Conservation (phyloP, 306 rosid species). For the Begonia fuchsioides region DNA sequence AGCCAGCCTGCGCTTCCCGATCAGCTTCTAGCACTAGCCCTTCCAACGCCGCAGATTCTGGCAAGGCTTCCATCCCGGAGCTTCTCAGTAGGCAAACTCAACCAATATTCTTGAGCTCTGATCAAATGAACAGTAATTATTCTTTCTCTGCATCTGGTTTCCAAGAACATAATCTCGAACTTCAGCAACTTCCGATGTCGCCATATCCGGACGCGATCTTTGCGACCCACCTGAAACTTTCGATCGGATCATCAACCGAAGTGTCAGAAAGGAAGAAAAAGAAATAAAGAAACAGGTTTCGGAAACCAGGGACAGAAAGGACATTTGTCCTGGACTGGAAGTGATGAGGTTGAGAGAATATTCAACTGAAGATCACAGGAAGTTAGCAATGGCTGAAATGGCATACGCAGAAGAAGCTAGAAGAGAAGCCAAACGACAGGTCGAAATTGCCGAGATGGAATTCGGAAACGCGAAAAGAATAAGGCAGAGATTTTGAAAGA, state of each 20-base stretch:
- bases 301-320: too few relatives aligned
- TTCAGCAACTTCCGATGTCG: conserved; percentile 53
- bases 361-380: conserved; percentile 18
- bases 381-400: conserved; percentile 57
- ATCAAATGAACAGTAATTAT: neutral
- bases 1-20: conserved; percentile 45
- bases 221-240: conserved; percentile 56
- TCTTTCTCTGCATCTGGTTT: neutral
- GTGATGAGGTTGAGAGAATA: neutral
- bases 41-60: too few relatives aligned
- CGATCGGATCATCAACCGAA: conserved; percentile 39
- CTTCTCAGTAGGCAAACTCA: too few relatives aligned
- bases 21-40: conserved; percentile 73
- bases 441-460: conserved; percentile 67
- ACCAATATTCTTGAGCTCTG: neutral
- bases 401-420: conserved; percentile 73
- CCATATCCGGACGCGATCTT: conserved; percentile 17
- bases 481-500: conserved; percentile 58
- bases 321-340: too few relatives aligned
- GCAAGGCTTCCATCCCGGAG: too few relatives aligned
- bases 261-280: neutral
- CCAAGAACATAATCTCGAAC: conserved; percentile 37
- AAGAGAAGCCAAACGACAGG: conserved; percentile 57
- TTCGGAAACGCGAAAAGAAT: conserved; percentile 68
- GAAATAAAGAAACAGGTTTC: neutral